Conservation (phyloP, 495 filamentous ascomycete species). For the Podospora anserina region DNA sequence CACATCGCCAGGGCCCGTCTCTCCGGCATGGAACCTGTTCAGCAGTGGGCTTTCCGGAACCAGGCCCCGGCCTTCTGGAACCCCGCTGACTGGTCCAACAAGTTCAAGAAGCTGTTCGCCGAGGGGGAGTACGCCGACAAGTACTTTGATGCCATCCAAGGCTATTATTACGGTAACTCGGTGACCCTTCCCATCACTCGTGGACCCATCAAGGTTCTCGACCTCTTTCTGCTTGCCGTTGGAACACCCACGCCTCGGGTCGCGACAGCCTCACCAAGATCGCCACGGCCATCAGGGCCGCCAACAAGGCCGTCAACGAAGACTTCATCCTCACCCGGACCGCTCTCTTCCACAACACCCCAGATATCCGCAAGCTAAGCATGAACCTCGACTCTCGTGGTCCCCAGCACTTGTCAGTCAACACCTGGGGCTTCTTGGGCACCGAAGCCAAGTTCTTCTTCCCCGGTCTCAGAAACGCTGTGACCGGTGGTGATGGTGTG, state of each 20-base stretch:
- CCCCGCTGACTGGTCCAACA: neutral
- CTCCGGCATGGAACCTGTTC: neutral
- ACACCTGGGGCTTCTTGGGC: neutral
- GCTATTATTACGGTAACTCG: neutral
- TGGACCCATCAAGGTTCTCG: neutral
- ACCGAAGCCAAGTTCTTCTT: neutral
- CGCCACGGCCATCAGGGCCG: neutral
- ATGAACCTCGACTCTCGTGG: neutral
- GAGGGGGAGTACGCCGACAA: neutral
- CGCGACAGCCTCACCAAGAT: neutral
- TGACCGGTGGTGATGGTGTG: neutral
- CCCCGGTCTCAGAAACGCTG: neutral
- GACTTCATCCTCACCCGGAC: neutral
- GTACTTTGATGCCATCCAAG: neutral
- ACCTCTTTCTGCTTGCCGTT: neutral
- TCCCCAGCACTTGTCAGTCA: neutral
- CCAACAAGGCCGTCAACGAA: neutral
- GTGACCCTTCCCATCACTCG: neutral
- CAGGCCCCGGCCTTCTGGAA: neutral
- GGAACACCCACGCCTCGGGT: neutral
- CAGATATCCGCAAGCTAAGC: neutral
- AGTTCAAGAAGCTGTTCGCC: neutral
- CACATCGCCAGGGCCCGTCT: neutral
- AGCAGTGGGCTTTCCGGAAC: neutral
- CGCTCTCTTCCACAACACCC: neutral